A percentile compares a stretch with the other conserved stretches of the same genome.
Conservation (phyloP, 345 rosid genomes). For the Ceriops zippeliana region DNA sequence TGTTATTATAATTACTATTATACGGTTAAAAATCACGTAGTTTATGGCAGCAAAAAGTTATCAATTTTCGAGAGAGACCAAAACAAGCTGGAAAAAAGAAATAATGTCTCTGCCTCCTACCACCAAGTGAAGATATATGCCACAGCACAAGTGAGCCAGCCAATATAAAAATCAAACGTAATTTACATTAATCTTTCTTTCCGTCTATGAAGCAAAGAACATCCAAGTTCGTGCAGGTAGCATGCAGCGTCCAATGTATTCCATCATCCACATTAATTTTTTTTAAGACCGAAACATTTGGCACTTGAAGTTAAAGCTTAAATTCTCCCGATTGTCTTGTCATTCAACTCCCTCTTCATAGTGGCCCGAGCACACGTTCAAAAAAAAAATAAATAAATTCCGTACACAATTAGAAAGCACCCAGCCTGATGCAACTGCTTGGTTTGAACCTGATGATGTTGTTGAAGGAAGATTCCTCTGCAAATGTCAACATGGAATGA, state of each 20-base stretch:
- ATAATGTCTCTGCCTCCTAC: background rate
- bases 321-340: background rate
- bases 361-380: too few relatives aligned
- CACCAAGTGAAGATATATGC: background rate
- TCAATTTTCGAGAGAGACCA: background rate
- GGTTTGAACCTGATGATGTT: slow-evolving; percentile 44
- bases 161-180: background rate
- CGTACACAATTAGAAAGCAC: slow-evolving; percentile 57
- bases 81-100: background rate
- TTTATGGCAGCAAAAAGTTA: background rate
- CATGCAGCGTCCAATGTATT: slow-evolving; percentile 2
- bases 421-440: slow-evolving; percentile 82
- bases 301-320: background rate
- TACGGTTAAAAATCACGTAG: background rate
- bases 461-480: slow-evolving; percentile 85
- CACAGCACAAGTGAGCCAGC: background rate
- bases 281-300: background rate
- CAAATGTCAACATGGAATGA: slow-evolving; percentile 22
- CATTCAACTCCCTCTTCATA: background rate
- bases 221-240: background rate
- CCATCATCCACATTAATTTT: slow-evolving; percentile 11
- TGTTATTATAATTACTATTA: too few relatives aligned
- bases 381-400: background rate
- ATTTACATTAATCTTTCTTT: background rate
- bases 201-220: background rate